Percentiles rank a stretch among this genome's conserved stretches.
Evolutionary conservation across 192 early-diverging fungal genomes (phyloP).

Genomic region (Dissophora ornata): DNA sequence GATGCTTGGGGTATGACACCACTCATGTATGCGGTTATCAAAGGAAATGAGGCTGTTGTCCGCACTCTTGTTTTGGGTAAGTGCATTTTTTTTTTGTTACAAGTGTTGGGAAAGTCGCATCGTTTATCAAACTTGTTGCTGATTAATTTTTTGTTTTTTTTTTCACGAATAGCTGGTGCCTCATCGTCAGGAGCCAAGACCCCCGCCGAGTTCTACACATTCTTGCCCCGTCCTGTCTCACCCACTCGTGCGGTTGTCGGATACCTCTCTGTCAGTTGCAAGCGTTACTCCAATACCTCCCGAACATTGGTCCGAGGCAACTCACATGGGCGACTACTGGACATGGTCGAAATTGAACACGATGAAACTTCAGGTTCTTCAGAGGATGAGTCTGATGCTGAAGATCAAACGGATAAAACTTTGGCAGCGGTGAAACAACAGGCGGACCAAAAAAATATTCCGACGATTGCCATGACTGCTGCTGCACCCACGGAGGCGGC

Average conservation of each 20-base stretch:
- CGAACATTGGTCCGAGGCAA: conserved; percentile 5
- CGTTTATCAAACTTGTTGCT: too few relatives aligned
- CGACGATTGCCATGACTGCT: background rate
- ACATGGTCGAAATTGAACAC: conserved; percentile 14
- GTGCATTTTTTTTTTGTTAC: background rate
- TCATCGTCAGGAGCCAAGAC: conserved; percentile 30
- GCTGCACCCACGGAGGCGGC: background rate
- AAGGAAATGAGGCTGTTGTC: conserved; percentile 32
- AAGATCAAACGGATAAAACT: conserved; percentile 1
- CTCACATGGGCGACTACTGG: background rate
- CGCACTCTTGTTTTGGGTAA: conserved; percentile 27
- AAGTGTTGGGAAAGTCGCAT: too few relatives aligned
- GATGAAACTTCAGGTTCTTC: conserved; percentile 13
- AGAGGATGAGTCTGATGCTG: conserved; percentile 4
- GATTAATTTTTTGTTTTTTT: background rate
- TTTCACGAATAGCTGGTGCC: conserved; percentile 17
- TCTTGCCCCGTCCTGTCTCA: conserved; percentile 18
- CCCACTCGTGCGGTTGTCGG: conserved; percentile 18
- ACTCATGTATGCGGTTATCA: conserved; percentile 44
- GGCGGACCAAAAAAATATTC: too few relatives aligned
- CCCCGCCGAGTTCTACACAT: conserved; percentile 22
- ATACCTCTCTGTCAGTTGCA: conserved; percentile 26
- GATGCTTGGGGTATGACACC: conserved; percentile 47
- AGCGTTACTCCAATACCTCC: conserved; percentile 20
- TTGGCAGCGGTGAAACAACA: too few relatives aligned